Conservation (phyloP, 768 basidiomycete species). For the Amanita pallidorosea region DNA sequence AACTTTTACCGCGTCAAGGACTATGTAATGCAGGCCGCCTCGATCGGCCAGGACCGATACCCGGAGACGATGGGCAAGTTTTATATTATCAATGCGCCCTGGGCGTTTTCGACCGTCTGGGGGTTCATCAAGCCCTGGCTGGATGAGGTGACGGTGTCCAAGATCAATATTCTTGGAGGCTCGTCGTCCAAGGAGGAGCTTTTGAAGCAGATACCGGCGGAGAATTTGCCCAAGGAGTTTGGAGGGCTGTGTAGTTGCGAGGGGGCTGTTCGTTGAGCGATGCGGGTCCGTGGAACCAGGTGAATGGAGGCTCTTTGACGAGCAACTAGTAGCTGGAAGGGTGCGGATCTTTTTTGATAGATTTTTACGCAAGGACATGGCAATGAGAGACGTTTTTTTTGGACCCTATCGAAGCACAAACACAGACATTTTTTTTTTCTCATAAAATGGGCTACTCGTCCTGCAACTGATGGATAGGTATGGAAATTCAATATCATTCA, state of each 20-base stretch:
- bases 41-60: slow-evolving; percentile 85
- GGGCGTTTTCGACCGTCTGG: slow-evolving; percentile 88
- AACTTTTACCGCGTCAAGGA: slow-evolving; percentile 90
- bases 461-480: no score
- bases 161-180: slow-evolving; percentile 84
- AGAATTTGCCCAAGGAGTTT: slow-evolving; percentile 78
- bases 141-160: slow-evolving; percentile 88
- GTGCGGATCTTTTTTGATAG: no score
- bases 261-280: slow-evolving; percentile 82
- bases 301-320: no score
- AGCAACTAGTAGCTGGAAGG: no score
- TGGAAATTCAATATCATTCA: no score
- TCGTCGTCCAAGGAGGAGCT: slow-evolving; percentile 60
- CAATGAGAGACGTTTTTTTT: no score
- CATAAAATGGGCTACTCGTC: no score
- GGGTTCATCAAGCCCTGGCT: slow-evolving; percentile 84
- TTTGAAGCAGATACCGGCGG: slow-evolving; percentile 69
- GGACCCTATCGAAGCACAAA: no score
- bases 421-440: no score
- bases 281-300: slow-evolving; percentile 79
- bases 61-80: slow-evolving; percentile 96
- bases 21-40: slow-evolving; percentile 68
- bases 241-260: slow-evolving; percentile 74
- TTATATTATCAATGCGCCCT: slow-evolving; percentile 97
- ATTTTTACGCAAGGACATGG: no score